Conservation (phyloP, 805 yeast genomes). For the Kazachstania kunashirensis region DNA sequence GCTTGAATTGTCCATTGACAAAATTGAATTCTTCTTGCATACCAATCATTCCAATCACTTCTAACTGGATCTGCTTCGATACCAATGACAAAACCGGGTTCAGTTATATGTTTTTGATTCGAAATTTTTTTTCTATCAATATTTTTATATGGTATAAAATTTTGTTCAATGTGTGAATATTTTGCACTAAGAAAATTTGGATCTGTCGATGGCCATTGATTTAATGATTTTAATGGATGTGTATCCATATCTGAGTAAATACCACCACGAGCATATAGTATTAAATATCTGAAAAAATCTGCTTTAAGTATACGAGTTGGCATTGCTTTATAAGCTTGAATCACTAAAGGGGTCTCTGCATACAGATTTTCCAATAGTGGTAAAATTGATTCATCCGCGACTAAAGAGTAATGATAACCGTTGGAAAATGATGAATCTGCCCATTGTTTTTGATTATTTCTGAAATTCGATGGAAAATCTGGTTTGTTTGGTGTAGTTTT, state of each 20-base stretch:
- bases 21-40: conserved; percentile 85
- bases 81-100: conserved; percentile 77
- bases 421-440: conserved; percentile 23
- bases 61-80: conserved; percentile 97
- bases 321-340: conserved; percentile 61
- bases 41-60: conserved; percentile 88
- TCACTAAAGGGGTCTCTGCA: conserved; percentile 64
- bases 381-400: conserved; percentile 60
- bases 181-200: not conserved
- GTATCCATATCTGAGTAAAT: conserved; percentile 91
- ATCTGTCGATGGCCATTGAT: conserved; percentile 59
- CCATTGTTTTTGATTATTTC: conserved; percentile 54
- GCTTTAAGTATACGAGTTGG: conserved; percentile 82
- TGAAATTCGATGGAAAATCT: conserved; percentile 46
- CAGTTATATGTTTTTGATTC: not conserved
- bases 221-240: conserved; percentile 56
- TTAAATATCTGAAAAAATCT: conserved; percentile 84
- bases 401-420: conserved; percentile 47
- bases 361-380: conserved; percentile 49
- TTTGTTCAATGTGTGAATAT: too few relatives aligned
- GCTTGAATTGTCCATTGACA: conserved; percentile 96
- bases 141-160: not conserved
- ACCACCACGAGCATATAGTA: conserved; percentile 86
- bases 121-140: not conserved
- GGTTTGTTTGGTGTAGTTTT: conserved; percentile 52